phyloP scores from a whole-genome alignment of 2,329 filamentous ascomycete genomes.

The Anisogramma anomala region DNA sequence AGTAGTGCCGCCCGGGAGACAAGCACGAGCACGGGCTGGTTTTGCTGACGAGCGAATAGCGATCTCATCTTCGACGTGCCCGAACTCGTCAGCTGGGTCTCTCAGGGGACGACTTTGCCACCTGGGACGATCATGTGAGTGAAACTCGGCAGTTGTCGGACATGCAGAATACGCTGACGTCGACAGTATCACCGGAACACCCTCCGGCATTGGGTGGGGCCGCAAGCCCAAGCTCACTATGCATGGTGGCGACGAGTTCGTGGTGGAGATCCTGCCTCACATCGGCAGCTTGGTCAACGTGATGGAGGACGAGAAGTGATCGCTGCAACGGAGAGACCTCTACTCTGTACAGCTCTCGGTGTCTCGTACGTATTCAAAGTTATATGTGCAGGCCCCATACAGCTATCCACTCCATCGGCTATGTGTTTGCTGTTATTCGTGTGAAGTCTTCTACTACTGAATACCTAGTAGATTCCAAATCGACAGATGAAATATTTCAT shows the following conservation, averaged over 20 bases:
- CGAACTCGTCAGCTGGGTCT: constrained; percentile 30
- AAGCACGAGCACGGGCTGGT: constrained; percentile 15
- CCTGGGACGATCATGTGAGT: constrained; percentile 28
- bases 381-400: too few relatives aligned
- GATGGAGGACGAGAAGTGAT: constrained; percentile 26
- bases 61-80: constrained; percentile 44
- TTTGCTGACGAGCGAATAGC: constrained; percentile 21
- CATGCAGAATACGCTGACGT: too few relatives aligned
- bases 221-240: constrained; percentile 27
- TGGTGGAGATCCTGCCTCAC: constrained; percentile 30
- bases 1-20: background rate
- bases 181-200: constrained; percentile 28
- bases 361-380: too few relatives aligned
- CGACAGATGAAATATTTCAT: too few relatives aligned
- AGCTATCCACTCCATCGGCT: too few relatives aligned
- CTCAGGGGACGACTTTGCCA: constrained; percentile 31
- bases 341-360: too few relatives aligned
- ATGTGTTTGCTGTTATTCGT: too few relatives aligned
- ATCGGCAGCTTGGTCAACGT: constrained; percentile 32
- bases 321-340: too few relatives aligned
- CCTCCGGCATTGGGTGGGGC: constrained; percentile 30
- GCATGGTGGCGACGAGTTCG: constrained; percentile 29
- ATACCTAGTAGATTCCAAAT: too few relatives aligned
- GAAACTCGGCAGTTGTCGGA: too few relatives aligned
- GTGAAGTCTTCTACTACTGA: too few relatives aligned